Percentiles rank a stretch among this genome's conserved stretches.
phyloP scores from a whole-genome alignment of 2,329 filamentous ascomycete genomes.

The Nemania diffusa region DNA sequence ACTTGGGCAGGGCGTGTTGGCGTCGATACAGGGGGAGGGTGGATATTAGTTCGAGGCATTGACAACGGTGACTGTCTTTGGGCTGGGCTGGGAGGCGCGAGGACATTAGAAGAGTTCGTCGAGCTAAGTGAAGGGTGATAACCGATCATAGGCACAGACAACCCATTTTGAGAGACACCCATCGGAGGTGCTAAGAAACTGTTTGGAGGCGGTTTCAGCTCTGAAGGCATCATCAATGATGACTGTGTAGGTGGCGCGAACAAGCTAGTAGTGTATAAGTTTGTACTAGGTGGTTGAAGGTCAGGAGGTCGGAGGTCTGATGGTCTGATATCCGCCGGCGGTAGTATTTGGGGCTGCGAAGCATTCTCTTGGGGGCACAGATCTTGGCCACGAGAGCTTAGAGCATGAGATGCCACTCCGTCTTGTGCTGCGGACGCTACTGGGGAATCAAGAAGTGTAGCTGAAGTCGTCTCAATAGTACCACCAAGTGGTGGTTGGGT shows the following conservation, averaged over 20 bases:
- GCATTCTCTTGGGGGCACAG: slow-evolving; percentile 21
- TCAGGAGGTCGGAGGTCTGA: slow-evolving; percentile 45
- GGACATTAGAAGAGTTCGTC: slow-evolving; percentile 51
- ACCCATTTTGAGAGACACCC: slow-evolving; percentile 45
- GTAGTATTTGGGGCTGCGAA: slow-evolving; percentile 32
- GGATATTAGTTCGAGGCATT: slow-evolving; percentile 47
- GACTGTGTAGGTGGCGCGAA: slow-evolving; percentile 47
- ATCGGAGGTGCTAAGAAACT: slow-evolving; percentile 49
- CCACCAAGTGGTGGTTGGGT: background rate
- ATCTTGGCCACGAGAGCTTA: background rate
- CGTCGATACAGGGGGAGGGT: slow-evolving; percentile 36
- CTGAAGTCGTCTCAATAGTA: slow-evolving; percentile 5
- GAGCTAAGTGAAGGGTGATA: slow-evolving; percentile 46
- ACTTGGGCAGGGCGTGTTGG: slow-evolving; percentile 25
- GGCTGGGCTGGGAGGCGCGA: slow-evolving; percentile 58
- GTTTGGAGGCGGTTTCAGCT: slow-evolving; percentile 45
- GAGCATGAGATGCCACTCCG: background rate
- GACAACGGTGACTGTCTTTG: slow-evolving; percentile 53
- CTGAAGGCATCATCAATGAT: slow-evolving; percentile 46
- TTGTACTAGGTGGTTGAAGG: slow-evolving; percentile 39
- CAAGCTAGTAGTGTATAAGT: slow-evolving; percentile 49
- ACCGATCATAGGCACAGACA: slow-evolving; percentile 51
- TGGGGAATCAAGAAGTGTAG: slow-evolving; percentile 3
- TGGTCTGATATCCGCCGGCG: slow-evolving; percentile 38
- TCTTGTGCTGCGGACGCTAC: slow-evolving; percentile 17